Evolutionary conservation across 192 early-diverging fungal genomes (phyloP).

Genomic region (Helicostylum pulchrum): DNA sequence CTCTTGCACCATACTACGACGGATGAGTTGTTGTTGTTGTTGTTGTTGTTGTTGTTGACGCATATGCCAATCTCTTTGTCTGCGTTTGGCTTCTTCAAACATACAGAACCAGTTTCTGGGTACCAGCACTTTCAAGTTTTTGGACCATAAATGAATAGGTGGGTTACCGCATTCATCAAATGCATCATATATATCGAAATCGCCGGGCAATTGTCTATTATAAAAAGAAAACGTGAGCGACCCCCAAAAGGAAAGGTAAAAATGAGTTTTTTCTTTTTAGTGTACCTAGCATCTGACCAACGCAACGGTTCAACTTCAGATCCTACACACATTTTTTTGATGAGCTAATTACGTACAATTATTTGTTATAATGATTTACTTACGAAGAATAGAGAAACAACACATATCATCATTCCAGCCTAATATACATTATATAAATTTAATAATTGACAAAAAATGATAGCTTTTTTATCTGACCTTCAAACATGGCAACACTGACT

Average conservation of each 20-base stretch:
- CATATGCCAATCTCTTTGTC: conserved; percentile 27
- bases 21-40: neutral
- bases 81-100: conserved; percentile 37
- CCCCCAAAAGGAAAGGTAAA: neutral
- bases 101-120: conserved; percentile 36
- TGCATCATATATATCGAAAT: conserved; percentile 35
- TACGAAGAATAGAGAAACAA: conserved; percentile 37
- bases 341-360: neutral
- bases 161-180: conserved; percentile 39
- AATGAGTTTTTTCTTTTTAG: conserved; percentile 13
- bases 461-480: conserved; percentile 13
- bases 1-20: neutral
- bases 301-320: conserved; percentile 33
- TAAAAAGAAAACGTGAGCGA: too few species aligned
- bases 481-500: conserved; percentile 28
- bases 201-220: conserved; percentile 32
- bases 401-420: conserved; percentile 44
- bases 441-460: neutral
- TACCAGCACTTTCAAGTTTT: conserved; percentile 23
- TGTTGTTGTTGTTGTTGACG: conserved; percentile 15
- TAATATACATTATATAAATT: conserved; percentile 15
- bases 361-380: neutral
- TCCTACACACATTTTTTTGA: conserved; percentile 11
- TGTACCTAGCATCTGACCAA: conserved; percentile 37
- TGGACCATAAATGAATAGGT: conserved; percentile 35